Evolutionary conservation across 805 yeast genomes (phyloP), one percentile per base, ranked within the genome.

Genomic region (Teunomyces gatunensis): DNA sequence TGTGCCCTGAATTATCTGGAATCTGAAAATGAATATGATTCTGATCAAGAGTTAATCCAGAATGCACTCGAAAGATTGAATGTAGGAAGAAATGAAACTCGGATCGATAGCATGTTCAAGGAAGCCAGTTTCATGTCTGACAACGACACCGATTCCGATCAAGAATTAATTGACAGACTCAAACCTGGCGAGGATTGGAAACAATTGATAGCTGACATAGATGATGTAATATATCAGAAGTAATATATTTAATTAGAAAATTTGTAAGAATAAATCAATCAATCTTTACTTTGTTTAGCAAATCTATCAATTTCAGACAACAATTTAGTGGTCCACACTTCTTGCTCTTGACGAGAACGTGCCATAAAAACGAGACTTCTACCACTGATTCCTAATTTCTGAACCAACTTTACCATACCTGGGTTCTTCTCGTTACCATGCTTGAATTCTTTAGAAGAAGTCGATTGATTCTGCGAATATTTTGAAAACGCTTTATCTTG

Each of bases 271-370:
- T 10, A n/a, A 6, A 6, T 18, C 11, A 6, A 6, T 18, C 11
- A 30, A n/a, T 20, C 21, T 13, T 18, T 11, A 23, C 27, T 29
- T 17, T 43, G 30, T 12, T 44, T 30, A 1, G 68, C 55, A 54
- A 65, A 69, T 44, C 81, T 58, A 49, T 78, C 80, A 45, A 77
- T 69, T 50, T 79, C 83, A 12, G 66, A 57, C 44, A 64, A 57
- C 13, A 80, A 61, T 39, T 64, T 63, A 7, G 68, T 58, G 3
- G 87, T 91, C 98, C 98, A 91, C 28, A 80, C 52, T 58, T 92
- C 97, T 46, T 91, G 72, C 55, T 89, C 96, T 51, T 85, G 85
- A 34, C 92, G 69, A 1, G 96, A 87, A 41, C 90, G 66, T 7
- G 96, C 84, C 79, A 89, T 75, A 60, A 91, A 90, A 2, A 86